Evolutionary conservation across 257 asterid genomes (phyloP).

Genomic region (Oldenlandia corymbosa): DNA sequence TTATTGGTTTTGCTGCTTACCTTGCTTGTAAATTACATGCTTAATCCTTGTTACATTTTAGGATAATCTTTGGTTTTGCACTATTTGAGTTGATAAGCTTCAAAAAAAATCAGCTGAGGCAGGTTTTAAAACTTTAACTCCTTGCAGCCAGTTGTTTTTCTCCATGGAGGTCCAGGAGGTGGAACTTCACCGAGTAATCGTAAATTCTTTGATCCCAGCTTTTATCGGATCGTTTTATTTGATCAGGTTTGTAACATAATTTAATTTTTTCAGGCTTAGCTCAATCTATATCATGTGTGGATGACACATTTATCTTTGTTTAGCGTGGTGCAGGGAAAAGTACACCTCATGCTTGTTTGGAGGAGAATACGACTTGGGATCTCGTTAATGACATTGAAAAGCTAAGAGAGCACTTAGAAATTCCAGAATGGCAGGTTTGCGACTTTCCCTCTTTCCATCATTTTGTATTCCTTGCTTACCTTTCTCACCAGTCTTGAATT

Average conservation of each 20-base stretch:
- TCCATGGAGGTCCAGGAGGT: constrained; percentile 99
- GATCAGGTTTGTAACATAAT: constrained; percentile 63
- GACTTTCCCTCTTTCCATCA: background rate
- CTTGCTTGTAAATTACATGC: background rate
- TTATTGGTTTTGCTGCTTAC: background rate
- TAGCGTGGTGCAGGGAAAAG: constrained; percentile 96
- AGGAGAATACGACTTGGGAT: constrained; percentile 89
- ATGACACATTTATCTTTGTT: constrained; percentile 19
- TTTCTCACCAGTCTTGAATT: constrained; percentile 23
- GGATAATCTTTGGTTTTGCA: background rate
- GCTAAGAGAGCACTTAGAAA: constrained; percentile 65
- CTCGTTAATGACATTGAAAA: constrained; percentile 85
- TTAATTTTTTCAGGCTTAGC: constrained; percentile 20
- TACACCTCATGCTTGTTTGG: constrained; percentile 90
- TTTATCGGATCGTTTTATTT: constrained; percentile 71
- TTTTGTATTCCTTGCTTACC: constrained; percentile 13
- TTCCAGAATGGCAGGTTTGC: constrained; percentile 91
- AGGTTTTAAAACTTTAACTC: background rate
- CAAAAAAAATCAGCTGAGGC: background rate
- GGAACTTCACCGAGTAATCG: constrained; percentile 93
- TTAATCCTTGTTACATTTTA: background rate
- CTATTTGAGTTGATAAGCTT: background rate
- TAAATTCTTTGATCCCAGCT: constrained; percentile 79
- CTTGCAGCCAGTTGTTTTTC: constrained; percentile 81
- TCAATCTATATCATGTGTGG: constrained; percentile 1